Conservation (phyloP, 495 filamentous ascomycete species). For the Aspergillus ellipticus region DNA sequence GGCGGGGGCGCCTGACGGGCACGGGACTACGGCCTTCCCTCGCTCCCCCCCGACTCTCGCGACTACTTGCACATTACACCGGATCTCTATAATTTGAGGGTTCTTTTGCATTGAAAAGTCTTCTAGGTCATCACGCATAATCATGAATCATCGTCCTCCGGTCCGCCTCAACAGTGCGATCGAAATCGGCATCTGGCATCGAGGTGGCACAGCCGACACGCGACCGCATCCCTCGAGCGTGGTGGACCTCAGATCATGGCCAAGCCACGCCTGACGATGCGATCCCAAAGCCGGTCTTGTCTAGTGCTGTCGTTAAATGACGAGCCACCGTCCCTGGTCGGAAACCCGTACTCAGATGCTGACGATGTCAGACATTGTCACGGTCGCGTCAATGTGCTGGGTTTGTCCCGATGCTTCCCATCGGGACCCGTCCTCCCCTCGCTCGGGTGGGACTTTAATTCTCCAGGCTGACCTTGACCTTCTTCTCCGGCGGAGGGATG, state of each 20-base stretch:
- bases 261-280: neutral
- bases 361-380: neutral
- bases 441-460: slow-evolving; percentile 27
- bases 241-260: neutral
- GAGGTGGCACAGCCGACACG: neutral
- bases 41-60: too few species aligned
- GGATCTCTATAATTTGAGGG: neutral
- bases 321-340: neutral
- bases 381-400: neutral
- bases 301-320: neutral
- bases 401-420: neutral
- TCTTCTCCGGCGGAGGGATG: slow-evolving; percentile 48
- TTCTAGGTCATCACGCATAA: neutral
- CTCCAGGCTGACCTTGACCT: slow-evolving; percentile 48
- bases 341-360: neutral
- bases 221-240: neutral
- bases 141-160: neutral
- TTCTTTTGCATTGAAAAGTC: neutral
- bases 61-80: too few species aligned
- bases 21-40: too few species aligned
- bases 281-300: neutral
- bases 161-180: neutral
- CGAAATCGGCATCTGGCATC: neutral
- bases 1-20: too few species aligned
- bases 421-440: neutral